phyloP scores from a whole-genome alignment of 805 yeast species.

The Schwanniomyces pseudopolymorphus region DNA sequence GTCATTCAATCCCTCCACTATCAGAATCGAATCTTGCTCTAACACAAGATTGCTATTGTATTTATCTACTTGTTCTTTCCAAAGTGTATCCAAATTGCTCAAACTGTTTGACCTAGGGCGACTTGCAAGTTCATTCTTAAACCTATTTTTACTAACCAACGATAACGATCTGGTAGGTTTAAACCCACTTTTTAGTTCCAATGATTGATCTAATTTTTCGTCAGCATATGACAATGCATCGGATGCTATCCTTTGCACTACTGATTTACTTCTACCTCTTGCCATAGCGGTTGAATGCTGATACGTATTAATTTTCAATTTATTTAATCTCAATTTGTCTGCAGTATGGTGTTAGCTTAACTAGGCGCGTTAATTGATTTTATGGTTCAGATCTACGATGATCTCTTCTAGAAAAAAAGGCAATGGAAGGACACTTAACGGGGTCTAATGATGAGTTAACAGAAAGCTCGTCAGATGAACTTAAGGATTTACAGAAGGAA shows the following conservation, averaged over 20 bases:
- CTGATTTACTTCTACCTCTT: conserved; percentile 57
- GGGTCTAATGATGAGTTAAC: conserved; percentile 32
- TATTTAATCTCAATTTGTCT: background rate
- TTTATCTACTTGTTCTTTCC: conserved; percentile 35
- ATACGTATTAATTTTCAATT: background rate
- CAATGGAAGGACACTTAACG: conserved; percentile 17
- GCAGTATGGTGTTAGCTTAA: background rate
- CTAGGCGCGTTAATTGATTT: background rate
- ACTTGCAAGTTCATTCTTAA: conserved; percentile 1
- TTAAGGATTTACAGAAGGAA: conserved; percentile 38
- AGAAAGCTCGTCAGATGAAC: conserved; percentile 38
- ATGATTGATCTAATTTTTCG: conserved; percentile 14
- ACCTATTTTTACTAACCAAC: background rate
- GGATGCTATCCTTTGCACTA: conserved; percentile 61
- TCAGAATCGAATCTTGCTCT: conserved; percentile 38
- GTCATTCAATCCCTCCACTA: conserved; percentile 37
- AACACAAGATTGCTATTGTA: conserved; percentile 44
- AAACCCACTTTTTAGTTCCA: background rate
- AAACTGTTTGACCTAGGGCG: conserved; percentile 1
- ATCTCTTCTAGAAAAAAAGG: background rate
- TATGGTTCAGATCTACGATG: background rate
- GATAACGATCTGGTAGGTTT: conserved; percentile 10
- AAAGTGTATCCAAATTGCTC: conserved; percentile 15
- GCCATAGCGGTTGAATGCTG: conserved; percentile 22
- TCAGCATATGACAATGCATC: conserved; percentile 44